Evolutionary conservation across 139 green algal species (phyloP), one percentile per base, ranked within the genome.

Genomic region (Eudorina sp.): DNA sequence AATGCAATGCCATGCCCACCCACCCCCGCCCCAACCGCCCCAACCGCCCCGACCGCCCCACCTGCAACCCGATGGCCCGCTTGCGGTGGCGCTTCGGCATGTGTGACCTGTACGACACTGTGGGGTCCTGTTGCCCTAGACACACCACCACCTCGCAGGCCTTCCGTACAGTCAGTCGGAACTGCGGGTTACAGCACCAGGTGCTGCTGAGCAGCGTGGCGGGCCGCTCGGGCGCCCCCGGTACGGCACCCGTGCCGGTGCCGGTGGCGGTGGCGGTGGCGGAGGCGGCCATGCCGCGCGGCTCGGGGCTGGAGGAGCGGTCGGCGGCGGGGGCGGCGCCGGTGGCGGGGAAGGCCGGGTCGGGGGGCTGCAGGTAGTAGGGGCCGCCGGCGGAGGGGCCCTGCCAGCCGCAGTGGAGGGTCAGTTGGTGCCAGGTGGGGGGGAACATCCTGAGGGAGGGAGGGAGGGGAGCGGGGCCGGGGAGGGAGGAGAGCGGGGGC

Each of bases 171-270:
- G 80, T 86, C 41, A 86, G 11, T 9, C 89, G 60, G 68, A 95
- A 95, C 89, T 95, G 92, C 6, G 90, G 92, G 85, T 94, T 94
- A 83, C 89, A 95, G 87, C 90, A 93, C 92, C 92, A 95, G 4
- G 92, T 94, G 62, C 88, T 90, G 60, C 70, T 89, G 0, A 77
- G 11, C 43, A 11, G 4, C 53, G 5, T 21, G 60, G 34, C 70
- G 40, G 23, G 29, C n/a, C 77, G 48, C 19, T 13, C 41, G 75
- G 8, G 23, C 45, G 36, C 3, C 6, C 31, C 16, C 51, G n/a
- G n/a, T n/a, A n/a, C 53, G 34, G 11, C 58, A 36, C 53, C 53
- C 8, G 3, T 31, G 45, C 48, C 36, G n/a, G 16, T 69, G 46
- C 48, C 25, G 34, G 0, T 48, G n/a, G 43, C 64, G 23, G 64